Conservation (phyloP, 306 rosid genomes). For the Quercus wislizeni region DNA sequence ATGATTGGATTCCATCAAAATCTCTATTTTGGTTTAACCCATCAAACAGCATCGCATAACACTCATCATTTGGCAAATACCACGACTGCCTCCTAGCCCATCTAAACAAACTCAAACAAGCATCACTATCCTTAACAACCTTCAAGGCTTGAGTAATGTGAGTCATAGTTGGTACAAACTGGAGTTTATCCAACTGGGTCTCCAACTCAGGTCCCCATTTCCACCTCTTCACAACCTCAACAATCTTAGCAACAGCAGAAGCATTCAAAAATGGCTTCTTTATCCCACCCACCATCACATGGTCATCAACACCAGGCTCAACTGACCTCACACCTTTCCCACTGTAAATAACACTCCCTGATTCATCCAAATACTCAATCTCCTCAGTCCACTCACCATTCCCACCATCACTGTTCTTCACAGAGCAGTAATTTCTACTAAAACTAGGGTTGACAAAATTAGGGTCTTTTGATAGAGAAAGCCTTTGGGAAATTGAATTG, state of each 20-base stretch:
- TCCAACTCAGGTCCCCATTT: slow-evolving; percentile 99
- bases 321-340: slow-evolving; percentile 82
- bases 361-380: slow-evolving; percentile 84
- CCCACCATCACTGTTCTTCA: slow-evolving; percentile 28
- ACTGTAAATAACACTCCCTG: slow-evolving; percentile 71
- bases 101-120: slow-evolving; percentile 72
- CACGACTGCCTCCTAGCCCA: slow-evolving; percentile 93
- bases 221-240: slow-evolving; percentile 90
- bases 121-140: slow-evolving; percentile 60
- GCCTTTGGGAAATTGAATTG: slow-evolving; percentile 1
- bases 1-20: slow-evolving; percentile 70
- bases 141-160: slow-evolving; percentile 71
- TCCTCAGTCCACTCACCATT: slow-evolving; percentile 74
- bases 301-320: slow-evolving; percentile 87
- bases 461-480: not conserved
- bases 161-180: slow-evolving; percentile 76
- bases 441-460: slow-evolving; percentile 14
- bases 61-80: slow-evolving; percentile 70
- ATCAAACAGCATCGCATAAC: slow-evolving; percentile 70
- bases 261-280: slow-evolving; percentile 77
- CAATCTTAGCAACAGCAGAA: slow-evolving; percentile 75
- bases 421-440: slow-evolving; percentile 46
- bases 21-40: slow-evolving; percentile 62
- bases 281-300: slow-evolving; percentile 83
- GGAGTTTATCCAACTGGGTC: slow-evolving; percentile 82